Base-by-base conservation (phyloP, 371 early-diverging fungal species). In the Basidiobolus heterosporus region DNA sequence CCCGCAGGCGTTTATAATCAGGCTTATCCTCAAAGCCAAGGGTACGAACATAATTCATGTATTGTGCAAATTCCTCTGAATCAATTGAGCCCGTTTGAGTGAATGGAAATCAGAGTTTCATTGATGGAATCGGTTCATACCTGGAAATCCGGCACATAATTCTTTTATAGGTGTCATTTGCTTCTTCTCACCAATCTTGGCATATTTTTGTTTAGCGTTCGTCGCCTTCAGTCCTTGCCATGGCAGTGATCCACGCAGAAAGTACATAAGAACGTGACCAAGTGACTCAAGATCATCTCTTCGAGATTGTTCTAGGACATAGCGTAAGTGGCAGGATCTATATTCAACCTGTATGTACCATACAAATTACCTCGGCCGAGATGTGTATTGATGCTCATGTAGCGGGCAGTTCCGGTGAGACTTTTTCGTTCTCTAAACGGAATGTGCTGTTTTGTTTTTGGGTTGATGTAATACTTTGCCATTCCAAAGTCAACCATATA, bases 341-440 rank as follows among this genome's bases (percentile, higher is more conserved):
- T 5, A 30, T 5, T 30, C n/a, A 56, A 5, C 30, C 30, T 3
- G 30, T 3, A 30, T 5, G 9, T 30, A 30, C 5, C 30, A 9
- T 9, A 9, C 9, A 3, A 30, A 3, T 30, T 30, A 30, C 30
- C 30, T 30, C 87, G 65, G 30, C 94, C 94, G 35, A 84, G 64
- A 64, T 96, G 97, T 18, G 93, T 91, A 64, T 93, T 90, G 41
- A 93, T 80, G 59, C 87, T 86, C 78, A 92, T 91, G 67, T 96
- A 96, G 48, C 97, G 73, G 20, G 93, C 93, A 6, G 97, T 96
- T 36, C 97, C 97, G 46, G 85, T 83, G 23, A 96, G 67, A 47
- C 78, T 77, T 64, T 93, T 94, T 40, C 85, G 81, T 61, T 82
- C 84, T 45, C 81, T 66, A 59, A 82, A 86, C 43, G 89, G 84